phyloP scores from a whole-genome alignment of 768 basidiomycete genomes.

The Psilocybe subaeruginosa region DNA sequence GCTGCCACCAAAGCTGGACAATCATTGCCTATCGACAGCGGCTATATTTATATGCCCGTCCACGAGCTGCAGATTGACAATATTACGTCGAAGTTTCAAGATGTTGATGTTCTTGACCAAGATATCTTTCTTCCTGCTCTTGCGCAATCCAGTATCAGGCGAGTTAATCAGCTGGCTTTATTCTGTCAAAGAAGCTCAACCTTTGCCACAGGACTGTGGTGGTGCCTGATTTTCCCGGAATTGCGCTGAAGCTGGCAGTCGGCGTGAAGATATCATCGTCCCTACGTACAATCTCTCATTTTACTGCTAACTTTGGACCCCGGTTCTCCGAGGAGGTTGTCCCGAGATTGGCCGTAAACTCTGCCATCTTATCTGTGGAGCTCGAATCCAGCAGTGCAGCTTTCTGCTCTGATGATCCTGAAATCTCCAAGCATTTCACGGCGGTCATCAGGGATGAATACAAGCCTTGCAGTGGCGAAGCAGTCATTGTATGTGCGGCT shows the following conservation, averaged over 20 bases:
- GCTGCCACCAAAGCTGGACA: slow-evolving; percentile 34
- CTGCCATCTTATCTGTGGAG: slow-evolving; percentile 44
- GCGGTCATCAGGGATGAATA: slow-evolving; percentile 51
- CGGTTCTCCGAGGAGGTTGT: slow-evolving; percentile 55
- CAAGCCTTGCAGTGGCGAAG: slow-evolving; percentile 40
- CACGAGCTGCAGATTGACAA: slow-evolving; percentile 57
- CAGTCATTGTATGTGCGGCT: slow-evolving; percentile 52
- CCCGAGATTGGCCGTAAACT: slow-evolving; percentile 49
- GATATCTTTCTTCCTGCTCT: slow-evolving; percentile 43
- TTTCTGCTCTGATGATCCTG: slow-evolving; percentile 42
- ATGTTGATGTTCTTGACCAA: slow-evolving; percentile 43
- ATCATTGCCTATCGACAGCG: slow-evolving; percentile 25
- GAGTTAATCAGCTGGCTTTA: slow-evolving; percentile 8
- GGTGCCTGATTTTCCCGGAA: slow-evolving; percentile 44
- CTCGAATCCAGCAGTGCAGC: slow-evolving; percentile 54
- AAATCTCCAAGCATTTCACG: slow-evolving; percentile 55
- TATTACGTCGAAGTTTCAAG: slow-evolving; percentile 44
- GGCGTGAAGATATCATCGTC: slow-evolving; percentile 62
- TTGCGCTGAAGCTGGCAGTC: slow-evolving; percentile 54
- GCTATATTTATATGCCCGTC: slow-evolving; percentile 46
- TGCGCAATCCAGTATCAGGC: slow-evolving; percentile 61
- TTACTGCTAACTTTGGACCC: slow-evolving; percentile 58
- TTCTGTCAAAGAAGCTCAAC: slow-evolving; percentile 5
- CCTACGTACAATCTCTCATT: slow-evolving; percentile 61
- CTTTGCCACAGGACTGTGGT: slow-evolving; percentile 43